A percentile compares a stretch with the other conserved stretches of the same genome.
These are phyloP conservation scores for Tubosaeta brunneosetosa DNA, from an alignment of 768 basidiomycete genomes.

Conservation along the genomic window DNA sequence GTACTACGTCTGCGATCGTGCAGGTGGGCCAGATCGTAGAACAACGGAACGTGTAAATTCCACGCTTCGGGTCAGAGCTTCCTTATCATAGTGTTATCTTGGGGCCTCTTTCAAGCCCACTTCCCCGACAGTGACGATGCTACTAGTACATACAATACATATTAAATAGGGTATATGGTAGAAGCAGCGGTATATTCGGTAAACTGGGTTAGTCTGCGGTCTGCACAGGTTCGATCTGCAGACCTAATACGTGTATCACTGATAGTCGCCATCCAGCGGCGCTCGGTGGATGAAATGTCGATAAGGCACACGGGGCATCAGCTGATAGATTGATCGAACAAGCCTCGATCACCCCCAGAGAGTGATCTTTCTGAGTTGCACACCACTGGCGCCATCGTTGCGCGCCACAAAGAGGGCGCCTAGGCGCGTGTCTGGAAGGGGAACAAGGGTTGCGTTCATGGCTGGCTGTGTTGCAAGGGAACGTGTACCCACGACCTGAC, in stretches of 20 bases:
- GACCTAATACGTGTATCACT: neutral
- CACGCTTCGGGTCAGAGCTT: too few species aligned
- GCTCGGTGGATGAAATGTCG: neutral
- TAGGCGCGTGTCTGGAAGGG: constrained; percentile 33
- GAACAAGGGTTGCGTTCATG: neutral
- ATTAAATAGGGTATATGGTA: too few species aligned
- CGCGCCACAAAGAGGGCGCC: constrained; percentile 40
- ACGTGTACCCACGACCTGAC: constrained; percentile 27
- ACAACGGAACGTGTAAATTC: too few species aligned
- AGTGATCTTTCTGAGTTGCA: constrained; percentile 38
- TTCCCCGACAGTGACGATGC: too few species aligned
- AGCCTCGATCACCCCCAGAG: constrained; percentile 33
- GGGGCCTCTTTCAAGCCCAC: too few species aligned
- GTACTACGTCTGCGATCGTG: too few species aligned
- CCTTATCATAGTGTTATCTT: too few species aligned
- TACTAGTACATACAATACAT: too few species aligned
- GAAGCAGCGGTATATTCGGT: too few species aligned
- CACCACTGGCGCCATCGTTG: constrained; percentile 22
- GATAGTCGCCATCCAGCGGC: neutral
- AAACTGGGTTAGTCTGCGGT: too few species aligned
- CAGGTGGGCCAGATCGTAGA: too few species aligned
- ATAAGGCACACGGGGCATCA: neutral
- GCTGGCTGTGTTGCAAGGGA: neutral
- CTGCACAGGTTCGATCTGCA: too few species aligned
- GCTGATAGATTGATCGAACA: neutral